A percentile compares a stretch with the other conserved stretches of the same genome.
Evolutionary conservation across 148 eudicot genomes (phyloP).

Genomic region (Heliamphora exappendiculata): DNA sequence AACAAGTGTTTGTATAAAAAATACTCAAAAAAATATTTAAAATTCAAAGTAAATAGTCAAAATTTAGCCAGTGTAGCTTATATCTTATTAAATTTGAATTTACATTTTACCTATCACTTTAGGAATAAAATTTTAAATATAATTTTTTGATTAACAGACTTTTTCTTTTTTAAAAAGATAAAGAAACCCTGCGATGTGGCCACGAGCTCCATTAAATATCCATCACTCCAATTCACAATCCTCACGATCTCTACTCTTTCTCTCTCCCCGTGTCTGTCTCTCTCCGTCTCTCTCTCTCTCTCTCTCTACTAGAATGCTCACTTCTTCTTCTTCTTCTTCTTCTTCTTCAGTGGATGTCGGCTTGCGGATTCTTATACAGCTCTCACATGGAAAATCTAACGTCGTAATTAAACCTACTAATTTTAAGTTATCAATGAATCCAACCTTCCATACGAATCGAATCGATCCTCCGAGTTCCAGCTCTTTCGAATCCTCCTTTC

Average conservation of each 20-base stretch:
- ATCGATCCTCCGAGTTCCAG: background rate
- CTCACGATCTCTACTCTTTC: background rate
- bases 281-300: slow-evolving; percentile 13
- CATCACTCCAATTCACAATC: background rate
- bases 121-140: too few species aligned
- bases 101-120: too few species aligned
- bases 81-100: too few species aligned
- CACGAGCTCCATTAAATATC: background rate
- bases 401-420: background rate
- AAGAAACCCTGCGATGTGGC: too few species aligned
- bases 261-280: too few species aligned
- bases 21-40: too few species aligned
- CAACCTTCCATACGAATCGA: background rate
- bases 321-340: background rate
- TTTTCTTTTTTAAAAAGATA: too few species aligned
- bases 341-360: background rate
- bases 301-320: too few species aligned
- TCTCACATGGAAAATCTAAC: background rate
- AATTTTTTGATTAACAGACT: too few species aligned
- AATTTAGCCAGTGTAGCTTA: too few species aligned
- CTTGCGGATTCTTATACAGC: background rate
- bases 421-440: background rate
- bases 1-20: too few species aligned
- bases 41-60: too few species aligned
- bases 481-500: background rate